phyloP scores from a whole-genome alignment of 2,329 filamentous ascomycete genomes.

The Claviceps sp. region DNA sequence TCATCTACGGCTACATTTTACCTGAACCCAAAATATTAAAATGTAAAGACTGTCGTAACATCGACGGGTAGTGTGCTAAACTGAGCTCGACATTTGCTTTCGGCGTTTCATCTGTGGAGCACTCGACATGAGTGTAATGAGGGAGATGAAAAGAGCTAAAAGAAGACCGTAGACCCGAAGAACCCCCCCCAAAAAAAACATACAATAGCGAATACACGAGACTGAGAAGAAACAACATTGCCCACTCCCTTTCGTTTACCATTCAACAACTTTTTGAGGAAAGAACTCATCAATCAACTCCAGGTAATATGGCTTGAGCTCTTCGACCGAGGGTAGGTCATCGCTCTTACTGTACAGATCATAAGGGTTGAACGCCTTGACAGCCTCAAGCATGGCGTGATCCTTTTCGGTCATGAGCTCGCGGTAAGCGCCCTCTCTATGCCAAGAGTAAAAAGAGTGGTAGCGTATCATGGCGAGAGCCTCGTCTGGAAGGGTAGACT shows the following conservation, averaged over 20 bases:
- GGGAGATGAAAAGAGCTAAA: background rate
- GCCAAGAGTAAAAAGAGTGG: constrained; percentile 90
- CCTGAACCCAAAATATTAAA: too few species aligned
- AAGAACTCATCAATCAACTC: constrained; percentile 31
- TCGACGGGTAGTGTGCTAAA: background rate
- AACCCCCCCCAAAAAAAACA: background rate
- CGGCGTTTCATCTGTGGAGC: background rate
- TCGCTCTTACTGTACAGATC: constrained; percentile 89
- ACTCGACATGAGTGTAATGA: background rate
- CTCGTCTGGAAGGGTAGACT: constrained; percentile 66
- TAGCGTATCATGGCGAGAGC: constrained; percentile 87
- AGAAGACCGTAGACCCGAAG: background rate
- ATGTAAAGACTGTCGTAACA: background rate
- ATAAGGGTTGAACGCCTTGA: constrained; percentile 81
- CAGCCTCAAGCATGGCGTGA: constrained; percentile 63
- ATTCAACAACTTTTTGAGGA: constrained; percentile 24
- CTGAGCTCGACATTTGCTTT: background rate
- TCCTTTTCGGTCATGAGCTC: constrained; percentile 80
- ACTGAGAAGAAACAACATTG: background rate
- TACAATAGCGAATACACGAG: background rate
- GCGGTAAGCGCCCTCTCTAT: constrained; percentile 64
- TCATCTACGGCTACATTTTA: too few species aligned
- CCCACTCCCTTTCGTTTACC: constrained; percentile 13
- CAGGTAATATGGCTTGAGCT: constrained; percentile 49
- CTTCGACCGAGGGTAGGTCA: constrained; percentile 59